Evolutionary conservation across 2,329 filamentous ascomycete species (phyloP), one percentile per base, ranked within the genome.

Genomic region (Diaporthe citri): DNA sequence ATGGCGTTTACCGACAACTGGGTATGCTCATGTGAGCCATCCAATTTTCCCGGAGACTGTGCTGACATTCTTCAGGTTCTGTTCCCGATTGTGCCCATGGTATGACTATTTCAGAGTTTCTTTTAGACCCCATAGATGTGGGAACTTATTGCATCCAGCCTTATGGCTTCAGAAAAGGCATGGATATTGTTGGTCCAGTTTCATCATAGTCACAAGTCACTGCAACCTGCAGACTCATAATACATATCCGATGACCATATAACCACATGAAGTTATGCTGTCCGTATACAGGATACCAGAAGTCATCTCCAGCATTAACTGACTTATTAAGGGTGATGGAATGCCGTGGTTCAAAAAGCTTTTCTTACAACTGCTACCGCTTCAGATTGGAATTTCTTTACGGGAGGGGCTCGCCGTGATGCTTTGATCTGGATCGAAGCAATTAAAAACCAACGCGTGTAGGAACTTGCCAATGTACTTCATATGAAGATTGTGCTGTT

Each of bases 1-100:
- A 59, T 55, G 56, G 55, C 56, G 9, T 59, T 59, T 3, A 59
- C 56, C 39, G 56, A 59, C 9, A 59, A 59, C 31, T 59, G 56
- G 56, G 56, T 59, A 59, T 36, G 56, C 25, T 15, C 12, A 28
- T 55, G 12, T 59, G 31, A 59, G 4, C 56, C 56, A 36, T 5
- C 20, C n/a, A 36, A 22, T 34, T 8, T 3, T 7, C 7, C 17
- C 10, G 3, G 28, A 34, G 17, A 59, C 9, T n/a, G 13, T 31
- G 31, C 9, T 59, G 20, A 59, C 34, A n/a, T 20, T 36, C 9
- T 20, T n/a, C 12, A 59, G 56, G 56, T 59, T 13, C n/a, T 59
- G 31, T 59, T 59, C 56, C 56, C 56, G 20, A 34, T 59, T 59
- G 31, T 59, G 0, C 31, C 56, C 3, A 59, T 59, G 56, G 56